phyloP scores from a whole-genome alignment of 2,329 filamentous ascomycete species.

The Arthrobotrys megalospora region DNA sequence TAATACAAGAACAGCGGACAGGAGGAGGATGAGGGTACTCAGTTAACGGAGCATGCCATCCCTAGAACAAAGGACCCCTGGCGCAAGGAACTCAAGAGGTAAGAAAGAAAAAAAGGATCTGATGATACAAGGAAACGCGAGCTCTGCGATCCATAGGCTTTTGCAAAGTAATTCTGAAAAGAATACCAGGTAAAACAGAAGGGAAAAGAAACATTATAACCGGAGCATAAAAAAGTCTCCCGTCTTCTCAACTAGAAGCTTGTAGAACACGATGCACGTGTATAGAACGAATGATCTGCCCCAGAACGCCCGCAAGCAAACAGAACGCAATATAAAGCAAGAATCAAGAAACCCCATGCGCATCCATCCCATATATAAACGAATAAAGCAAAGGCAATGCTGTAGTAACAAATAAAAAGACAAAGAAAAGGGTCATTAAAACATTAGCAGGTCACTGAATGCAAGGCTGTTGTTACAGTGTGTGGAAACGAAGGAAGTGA shows the following conservation, averaged over 20 bases:
- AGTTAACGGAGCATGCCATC: constrained; percentile 34
- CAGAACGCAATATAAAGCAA: constrained; percentile 11
- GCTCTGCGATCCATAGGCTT: constrained; percentile 53
- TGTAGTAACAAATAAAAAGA: constrained; percentile 21
- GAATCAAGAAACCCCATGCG: constrained; percentile 29
- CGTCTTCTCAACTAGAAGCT: constrained; percentile 40
- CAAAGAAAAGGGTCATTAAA: constrained; percentile 50
- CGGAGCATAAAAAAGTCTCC: constrained; percentile 41
- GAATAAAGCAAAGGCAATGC: constrained; percentile 47
- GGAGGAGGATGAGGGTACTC: constrained; percentile 54
- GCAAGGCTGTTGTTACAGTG: constrained; percentile 60
- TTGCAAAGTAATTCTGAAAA: constrained; percentile 32
- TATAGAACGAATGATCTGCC: constrained; percentile 37
- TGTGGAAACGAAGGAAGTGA: constrained; percentile 38
- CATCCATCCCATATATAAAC: constrained; percentile 49
- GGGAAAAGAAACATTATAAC: constrained; percentile 46
- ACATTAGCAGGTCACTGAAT: constrained; percentile 56
- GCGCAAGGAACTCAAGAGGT: constrained; percentile 46
- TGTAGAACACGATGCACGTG: constrained; percentile 38
- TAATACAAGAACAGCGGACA: constrained; percentile 58
- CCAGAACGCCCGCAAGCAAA: constrained; percentile 58
- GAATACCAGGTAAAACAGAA: constrained; percentile 16
- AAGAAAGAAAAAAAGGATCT: constrained; percentile 30
- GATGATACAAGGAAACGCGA: constrained; percentile 60
- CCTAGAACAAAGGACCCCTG: constrained; percentile 62